Base-by-base conservation (phyloP, 371 early-diverging fungal genomes). In the Mycotypha africana region DNA sequence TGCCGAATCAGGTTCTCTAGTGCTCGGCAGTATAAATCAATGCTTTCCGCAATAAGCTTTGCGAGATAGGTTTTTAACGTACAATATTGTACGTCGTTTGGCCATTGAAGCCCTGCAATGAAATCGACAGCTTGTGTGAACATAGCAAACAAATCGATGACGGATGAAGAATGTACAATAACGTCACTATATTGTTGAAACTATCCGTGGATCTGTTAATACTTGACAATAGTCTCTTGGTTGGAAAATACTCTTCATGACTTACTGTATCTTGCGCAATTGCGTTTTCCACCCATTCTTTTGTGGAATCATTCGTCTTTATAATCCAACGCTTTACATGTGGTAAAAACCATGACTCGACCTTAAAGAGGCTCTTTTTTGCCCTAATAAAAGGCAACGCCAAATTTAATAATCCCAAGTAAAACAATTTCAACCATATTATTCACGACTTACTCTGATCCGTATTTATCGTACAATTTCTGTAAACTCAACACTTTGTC, bases 111-210 rank as follows among this genome's bases (percentile, higher is more conserved):
- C 9, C 64, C 60, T 20, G 67, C 62, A 14, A 81, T 51, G 48
- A 76, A 79, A 4, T 78, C 71, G 12, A 80, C 57, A 4, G 82
- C 79, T 50, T 85, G 79, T 37, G 80, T 70, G 47, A 85, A 82
- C 53, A 81, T 78, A 10, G 76, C 62, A 41, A 85, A 72, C 16
- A 88, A 49, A 45, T 88, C 88, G 22, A 81, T 70, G 7, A 85
- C 78, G 1, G 88, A 85, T 2, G 85, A 84, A 2, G 87, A 86
- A 51, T 84, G 81, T 15, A 62, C 65, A 16, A 75, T 76, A 14
- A 62, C 64, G 0, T 67, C 70, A 40, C 65, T 72, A 28, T 71
- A 51, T 45, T 67, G 40, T 54, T 68, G 50, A 58, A 76, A 74
- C 76, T 83, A 22, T 51, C n/a, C n/a, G n/a, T n/a, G n/a, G n/a